Base-by-base conservation (phyloP, 2,329 filamentous ascomycete species). In the Acephala macrosclerotiorum region DNA sequence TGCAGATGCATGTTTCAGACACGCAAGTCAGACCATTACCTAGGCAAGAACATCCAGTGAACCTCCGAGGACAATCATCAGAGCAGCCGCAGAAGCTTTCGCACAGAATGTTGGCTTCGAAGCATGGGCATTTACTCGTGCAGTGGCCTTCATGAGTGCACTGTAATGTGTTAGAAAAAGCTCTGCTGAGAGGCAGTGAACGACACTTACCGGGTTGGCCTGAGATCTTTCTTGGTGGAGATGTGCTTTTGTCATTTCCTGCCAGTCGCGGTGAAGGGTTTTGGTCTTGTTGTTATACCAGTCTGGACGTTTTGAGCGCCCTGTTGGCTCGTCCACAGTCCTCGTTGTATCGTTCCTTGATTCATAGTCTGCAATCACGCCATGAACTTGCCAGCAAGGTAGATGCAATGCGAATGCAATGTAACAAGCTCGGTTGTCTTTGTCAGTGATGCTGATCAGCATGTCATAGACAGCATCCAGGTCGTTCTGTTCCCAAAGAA, bases 121-220 rank as follows among this genome's bases (percentile, higher is more conserved):
- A 88, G 73, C 92, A 95, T 1, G 83, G 79, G 71, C 92, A 95
- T 20, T 79, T 72, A 14, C 83, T 83, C 3, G 79, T 79, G 76
- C 91, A 94, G 1, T 88, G 84, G 0, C 91, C 91, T 33, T 88
- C 85, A 72, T 94, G 91, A 60, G 84, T 83, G 72, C 91, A 94
- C 2, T 90, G 88, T 63, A 18, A 29, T 22, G 12, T 9, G 42
- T 72, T 63, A 72, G 69, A 83, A 85, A 42, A 87, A 73, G 87
- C 83, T 14, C 81, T 38, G 53, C 83, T 75, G 6, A 87, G 79
- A 22, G 36, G 25, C 25, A 18, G 4, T 67, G 82, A 78, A 87
- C 87, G 85, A 84, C 87, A 5, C 71, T 68, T 65, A 73, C 74
- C 26, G 80, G 77, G 86, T 74, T 3, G 78, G 77, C 71, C 83